These are phyloP conservation scores for Pseudogymnoascus sp. DNA, from an alignment of 2,329 filamentous ascomycete species.

Conservation along the genomic window DNA sequence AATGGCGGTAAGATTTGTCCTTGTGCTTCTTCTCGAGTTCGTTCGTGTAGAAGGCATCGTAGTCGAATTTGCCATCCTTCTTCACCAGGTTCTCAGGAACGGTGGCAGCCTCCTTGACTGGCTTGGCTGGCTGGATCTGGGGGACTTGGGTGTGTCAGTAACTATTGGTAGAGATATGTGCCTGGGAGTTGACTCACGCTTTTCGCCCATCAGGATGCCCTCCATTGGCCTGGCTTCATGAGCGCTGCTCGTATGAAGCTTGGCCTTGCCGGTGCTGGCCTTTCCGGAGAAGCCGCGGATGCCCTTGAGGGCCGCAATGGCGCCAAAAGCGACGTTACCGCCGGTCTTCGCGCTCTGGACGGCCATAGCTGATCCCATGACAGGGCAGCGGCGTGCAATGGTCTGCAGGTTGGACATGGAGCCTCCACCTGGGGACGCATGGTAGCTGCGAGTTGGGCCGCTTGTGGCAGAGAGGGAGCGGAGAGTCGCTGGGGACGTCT, in stretches of 20 bases:
- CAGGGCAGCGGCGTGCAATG: constrained; percentile 86
- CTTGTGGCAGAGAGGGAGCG: constrained; percentile 72
- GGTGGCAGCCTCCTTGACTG: constrained; percentile 15
- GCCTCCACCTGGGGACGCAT: constrained; percentile 66
- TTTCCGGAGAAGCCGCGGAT: constrained; percentile 44
- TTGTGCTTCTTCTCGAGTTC: constrained; percentile 98
- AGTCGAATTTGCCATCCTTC: constrained; percentile 64
- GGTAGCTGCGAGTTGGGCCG: constrained; percentile 49
- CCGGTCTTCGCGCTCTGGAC: constrained; percentile 61
- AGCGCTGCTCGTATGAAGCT: constrained; percentile 70
- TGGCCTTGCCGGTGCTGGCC: constrained; percentile 53
- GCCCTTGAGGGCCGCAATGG: constrained; percentile 37
- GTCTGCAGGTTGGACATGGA: constrained; percentile 96
- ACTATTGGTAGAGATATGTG: not conserved
- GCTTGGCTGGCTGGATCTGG: constrained; percentile 18
- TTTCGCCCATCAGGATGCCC: constrained; percentile 40
- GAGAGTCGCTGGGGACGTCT: constrained; percentile 83
- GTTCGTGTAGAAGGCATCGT: constrained; percentile 76
- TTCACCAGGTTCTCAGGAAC: constrained; percentile 13
- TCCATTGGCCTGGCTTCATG: constrained; percentile 74
- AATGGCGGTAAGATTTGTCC: constrained; percentile 99
- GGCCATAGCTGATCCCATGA: constrained; percentile 96
- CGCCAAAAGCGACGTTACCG: constrained; percentile 32
- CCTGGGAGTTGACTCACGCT: constrained; percentile 33
- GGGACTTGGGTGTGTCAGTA: constrained; percentile 27